Base-by-base conservation (phyloP, 2,329 filamentous ascomycete genomes). In the Neofusicoccum cordaticola region DNA sequence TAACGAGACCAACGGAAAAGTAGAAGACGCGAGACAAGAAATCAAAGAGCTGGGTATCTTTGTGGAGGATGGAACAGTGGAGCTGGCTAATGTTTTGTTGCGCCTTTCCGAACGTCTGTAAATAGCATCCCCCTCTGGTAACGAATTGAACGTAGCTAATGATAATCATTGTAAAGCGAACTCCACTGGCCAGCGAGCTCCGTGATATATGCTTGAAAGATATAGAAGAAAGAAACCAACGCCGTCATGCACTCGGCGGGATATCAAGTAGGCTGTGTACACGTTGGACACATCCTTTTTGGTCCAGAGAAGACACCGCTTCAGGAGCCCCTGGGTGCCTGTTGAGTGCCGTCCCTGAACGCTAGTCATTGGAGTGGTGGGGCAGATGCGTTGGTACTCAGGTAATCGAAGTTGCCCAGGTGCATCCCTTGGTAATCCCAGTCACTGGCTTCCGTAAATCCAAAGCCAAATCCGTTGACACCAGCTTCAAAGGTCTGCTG, bases 391-490 rank as follows among this genome's bases (percentile, higher is more conserved):
- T 60, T 62, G 60, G 42, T 62, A 45, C 70, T 70, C 12, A 76
- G 67, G 44, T 76, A 66, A 65, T 76, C 74, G 31, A 75, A 76
- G 0, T 71, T 68, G 8, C 73, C 74, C 37, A 71, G 68, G 2
- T 67, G 69, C 7, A 67, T 69, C 1, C 62, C 68, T 9, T 72
- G 72, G 39, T 75, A 67, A 34, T 76, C 74, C 74, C 74, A 76
- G 57, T 74, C 73, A 6, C 74, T 74, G 64, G 76, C 74, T 52
- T 76, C 74, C 19, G 74, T 74, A 51, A 71, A 75, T 56, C 74
- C 72, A 52, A 72, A 71, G n/a, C 71, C 56, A 31, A 60, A 60
- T 7, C 56, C 56, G 56, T 60, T 47, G 42, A 37, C n/a, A 4
- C 56, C 56, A 3, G 56, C 67, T 48, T 74, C 73, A 3, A 69